Base-by-base conservation (phyloP, 352 stramenopile genomes). In the Pythium scleroteichum region DNA sequence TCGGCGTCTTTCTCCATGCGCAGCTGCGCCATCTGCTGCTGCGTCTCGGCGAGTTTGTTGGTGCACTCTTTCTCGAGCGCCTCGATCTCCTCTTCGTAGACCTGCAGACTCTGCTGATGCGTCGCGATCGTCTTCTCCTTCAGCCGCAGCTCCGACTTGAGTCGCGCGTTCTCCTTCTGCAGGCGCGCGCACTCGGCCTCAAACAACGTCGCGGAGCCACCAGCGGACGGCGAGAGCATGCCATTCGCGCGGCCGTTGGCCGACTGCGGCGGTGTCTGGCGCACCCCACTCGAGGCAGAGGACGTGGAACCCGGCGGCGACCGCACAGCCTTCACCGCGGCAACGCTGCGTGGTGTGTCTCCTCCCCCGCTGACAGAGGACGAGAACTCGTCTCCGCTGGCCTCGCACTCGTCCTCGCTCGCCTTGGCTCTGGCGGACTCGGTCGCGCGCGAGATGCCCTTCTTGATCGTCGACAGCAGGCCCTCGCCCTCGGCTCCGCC, bases 81-180 rank as follows among this genome's bases (percentile, higher is more conserved):
- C 23, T 90, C 76, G 14, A 93, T 73, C 63, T 94, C 85, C 49
- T 93, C 77, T 58, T 94, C 81, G 45, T 72, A 90, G 26, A 88
- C 73, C 29, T 78, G 59, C 38, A 90, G 53, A 53, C 72, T 87
- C 47, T 83, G 79, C 59, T 92, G 78, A 0, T 70, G 72, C 19
- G 68, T 79, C 33, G 53, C 65, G 8, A 93, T 54, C 27, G 77
- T 67, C 46, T 88, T 88, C 13, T 94, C 85, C 51, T 87, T 89
- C 7, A 76, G 24, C 0, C 75, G 67, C 32, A 90, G 59, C 14
- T 94, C 85, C 0, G 64, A 63, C 41, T 79, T 84, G 26, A 85
- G 33, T 13, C 69, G 72, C 19, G 53, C 27, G 24, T 88, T 69
- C 41, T 94, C 82, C 45, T 91, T 91, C 1, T 82, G 65, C 23